Base-by-base conservation (phyloP, 179 eudicot species). In the Actinidia polygama region DNA sequence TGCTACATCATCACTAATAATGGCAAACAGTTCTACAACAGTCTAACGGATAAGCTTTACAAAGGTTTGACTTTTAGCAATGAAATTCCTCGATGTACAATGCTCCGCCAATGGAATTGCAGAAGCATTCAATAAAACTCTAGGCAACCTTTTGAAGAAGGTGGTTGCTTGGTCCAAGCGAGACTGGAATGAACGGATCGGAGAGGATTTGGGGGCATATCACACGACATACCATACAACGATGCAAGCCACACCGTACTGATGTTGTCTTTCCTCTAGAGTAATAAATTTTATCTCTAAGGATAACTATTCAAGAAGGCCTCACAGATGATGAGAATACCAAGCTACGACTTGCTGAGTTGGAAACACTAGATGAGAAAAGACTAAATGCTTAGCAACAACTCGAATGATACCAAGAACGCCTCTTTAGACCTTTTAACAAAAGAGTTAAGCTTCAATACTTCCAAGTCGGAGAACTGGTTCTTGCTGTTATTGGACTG, bases 321-420 rank as follows among this genome's bases (percentile, higher is more conserved):
- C 72, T 79, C 0, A 79, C 78, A 0, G 30, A 68, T 12, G 85
- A 85, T 0, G 81, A 85, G 7, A 79, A 82, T n/a, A 63, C 79
- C 4, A 67, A 53, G 4, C 26, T 85, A 4, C 83, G 50, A 1
- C 55, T 79, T 14, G 54, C 24, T 9, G 80, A 79, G 58, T 54
- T 85, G 16, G 80, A 85, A 58, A 75, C 83, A 2, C 11, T 85
- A 4, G 74, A 85, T 16, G 80, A 85, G n/a, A 85, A 81, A 14
- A 73, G 62, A 5, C 9, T 82, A 8, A 73, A 79, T 36, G 81
- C 83, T 9, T 80, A 79, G 40, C 75, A 82, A 78, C 12, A 23
- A 9, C 15, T 68, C 1, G 81, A 83, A 10, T 83, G 77, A 12
- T 83, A 78, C 49, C 76, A 83, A 57, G 85, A 77, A 1, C 59